Percentiles rank a stretch among this genome's conserved stretches.
These are phyloP conservation scores for Vitellaria paradoxa DNA, from an alignment of 179 eudicot genomes.

Conservation along the genomic window DNA sequence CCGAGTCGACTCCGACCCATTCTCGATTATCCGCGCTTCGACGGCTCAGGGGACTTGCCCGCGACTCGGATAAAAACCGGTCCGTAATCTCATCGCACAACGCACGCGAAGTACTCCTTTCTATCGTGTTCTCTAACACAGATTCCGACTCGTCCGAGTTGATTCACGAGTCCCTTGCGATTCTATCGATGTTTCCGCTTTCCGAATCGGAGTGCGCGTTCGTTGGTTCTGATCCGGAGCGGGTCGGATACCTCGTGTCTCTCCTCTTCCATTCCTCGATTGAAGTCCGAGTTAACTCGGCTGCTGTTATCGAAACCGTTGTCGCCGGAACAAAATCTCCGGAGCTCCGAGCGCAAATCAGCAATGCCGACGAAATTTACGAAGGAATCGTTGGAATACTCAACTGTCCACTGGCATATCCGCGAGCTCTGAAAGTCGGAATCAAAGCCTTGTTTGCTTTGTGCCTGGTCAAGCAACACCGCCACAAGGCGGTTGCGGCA, in stretches of 20 bases:
- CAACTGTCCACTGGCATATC: slow-evolving; percentile 38
- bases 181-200: slow-evolving; percentile 44
- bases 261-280: slow-evolving; percentile 51
- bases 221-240: slow-evolving; percentile 42
- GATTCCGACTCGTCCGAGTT: slow-evolving; percentile 33
- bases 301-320: slow-evolving; percentile 59
- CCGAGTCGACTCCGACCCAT: slow-evolving; percentile 29
- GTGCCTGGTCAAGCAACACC: slow-evolving; percentile 69
- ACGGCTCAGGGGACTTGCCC: slow-evolving; percentile 54
- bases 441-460: slow-evolving; percentile 72
- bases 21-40: slow-evolving; percentile 49
- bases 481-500: slow-evolving; percentile 65
- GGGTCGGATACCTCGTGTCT: slow-evolving; percentile 34
- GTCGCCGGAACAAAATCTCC: slow-evolving; percentile 65
- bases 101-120: slow-evolving; percentile 29
- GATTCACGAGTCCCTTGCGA: slow-evolving; percentile 53
- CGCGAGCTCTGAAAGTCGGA: slow-evolving; percentile 65
- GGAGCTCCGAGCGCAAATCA: slow-evolving; percentile 51
- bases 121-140: slow-evolving; percentile 29
- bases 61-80: slow-evolving; percentile 83
- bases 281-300: slow-evolving; percentile 73
- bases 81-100: slow-evolving; percentile 41
- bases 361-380: slow-evolving; percentile 47
- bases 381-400: slow-evolving; percentile 54
- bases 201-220: slow-evolving; percentile 45